Base-by-base conservation (phyloP, 2,329 filamentous ascomycete genomes). In the Pyrenochaeta sp. region DNA sequence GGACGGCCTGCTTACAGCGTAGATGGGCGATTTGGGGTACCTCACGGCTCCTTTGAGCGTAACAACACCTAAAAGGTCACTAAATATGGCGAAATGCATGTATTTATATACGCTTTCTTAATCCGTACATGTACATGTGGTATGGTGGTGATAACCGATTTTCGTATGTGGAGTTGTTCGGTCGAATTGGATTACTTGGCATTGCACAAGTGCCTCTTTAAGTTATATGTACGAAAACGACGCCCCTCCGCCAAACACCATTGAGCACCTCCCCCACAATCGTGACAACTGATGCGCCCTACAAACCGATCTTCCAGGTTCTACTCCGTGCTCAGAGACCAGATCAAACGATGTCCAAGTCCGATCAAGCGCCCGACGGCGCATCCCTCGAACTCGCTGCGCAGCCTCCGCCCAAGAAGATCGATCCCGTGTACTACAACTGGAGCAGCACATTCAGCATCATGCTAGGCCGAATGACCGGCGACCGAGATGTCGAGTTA, bases 401-500 rank as follows among this genome's bases (percentile, higher is more conserved):
- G 7, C 47, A 58, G 32, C 61, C 63, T 9, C 61, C 54, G 20
- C 52, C 65, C 11, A 51, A 61, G 15, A 67, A 72, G 21, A 60
- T 74, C 33, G 73, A 75, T 52, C 67, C 68, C 1, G 54, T 75
- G 51, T 81, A 77, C 72, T 82, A 81, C 71, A 82, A 74, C 54
- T 97, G 91, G 89, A 84, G 89, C 73, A 96, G 90, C 80, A 90
- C 92, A 81, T 97, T 96, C 83, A 86, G 86, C 66, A 90, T 93
- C 77, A 81, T 96, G 44, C 87, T 90, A 14, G 90, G 90, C 50
- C 81, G 84, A 67, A 73, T 74, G 67, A 72, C 66, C 0, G 68
- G 70, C 32, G 42, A 49, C 30, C 68, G 70, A 37, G 58, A 74
- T 42, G 37, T 68, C 11, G 27, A 58, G 5, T 64, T 74, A 21